Evolutionary conservation across 768 basidiomycete species (phyloP).

Genomic region (Gloeostereum incarnatum): DNA sequence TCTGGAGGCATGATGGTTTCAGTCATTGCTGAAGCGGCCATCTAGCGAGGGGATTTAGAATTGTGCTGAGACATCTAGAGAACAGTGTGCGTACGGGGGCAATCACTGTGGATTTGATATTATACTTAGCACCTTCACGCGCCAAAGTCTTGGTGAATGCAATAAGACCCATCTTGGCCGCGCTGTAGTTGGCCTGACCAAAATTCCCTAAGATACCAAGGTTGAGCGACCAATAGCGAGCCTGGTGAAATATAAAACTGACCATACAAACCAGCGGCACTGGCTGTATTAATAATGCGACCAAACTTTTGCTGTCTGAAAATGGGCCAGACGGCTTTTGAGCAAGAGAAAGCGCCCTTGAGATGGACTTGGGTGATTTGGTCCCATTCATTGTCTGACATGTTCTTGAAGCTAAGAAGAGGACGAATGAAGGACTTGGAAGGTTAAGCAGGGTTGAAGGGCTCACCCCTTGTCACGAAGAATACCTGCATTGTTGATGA

Average conservation of each 20-base stretch:
- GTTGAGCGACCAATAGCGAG: neutral
- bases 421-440: neutral
- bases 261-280: slow-evolving; percentile 93
- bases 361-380: slow-evolving; percentile 83
- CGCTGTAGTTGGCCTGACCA: slow-evolving; percentile 96
- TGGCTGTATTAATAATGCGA: slow-evolving; percentile 88
- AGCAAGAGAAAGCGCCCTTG: slow-evolving; percentile 88
- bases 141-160: slow-evolving; percentile 91
- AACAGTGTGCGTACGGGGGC: slow-evolving; percentile 58
- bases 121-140: slow-evolving; percentile 85
- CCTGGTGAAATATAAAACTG: slow-evolving; percentile 11
- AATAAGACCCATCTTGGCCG: slow-evolving; percentile 95
- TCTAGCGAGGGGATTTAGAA: slow-evolving; percentile 28
- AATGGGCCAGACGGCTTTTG: slow-evolving; percentile 92
- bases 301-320: slow-evolving; percentile 96
- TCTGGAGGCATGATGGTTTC: slow-evolving; percentile 93
- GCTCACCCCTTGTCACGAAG: slow-evolving; percentile 69
- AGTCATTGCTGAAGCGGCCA: slow-evolving; percentile 96
- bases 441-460: neutral
- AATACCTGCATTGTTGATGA: slow-evolving; percentile 96
- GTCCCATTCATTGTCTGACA: slow-evolving; percentile 93
- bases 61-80: neutral
- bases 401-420: slow-evolving; percentile 79
- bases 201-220: slow-evolving; percentile 61
- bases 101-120: slow-evolving; percentile 79